Evolutionary conservation across 139 green algal genomes (phyloP).

Genomic region (Coccomyxa sp.): DNA sequence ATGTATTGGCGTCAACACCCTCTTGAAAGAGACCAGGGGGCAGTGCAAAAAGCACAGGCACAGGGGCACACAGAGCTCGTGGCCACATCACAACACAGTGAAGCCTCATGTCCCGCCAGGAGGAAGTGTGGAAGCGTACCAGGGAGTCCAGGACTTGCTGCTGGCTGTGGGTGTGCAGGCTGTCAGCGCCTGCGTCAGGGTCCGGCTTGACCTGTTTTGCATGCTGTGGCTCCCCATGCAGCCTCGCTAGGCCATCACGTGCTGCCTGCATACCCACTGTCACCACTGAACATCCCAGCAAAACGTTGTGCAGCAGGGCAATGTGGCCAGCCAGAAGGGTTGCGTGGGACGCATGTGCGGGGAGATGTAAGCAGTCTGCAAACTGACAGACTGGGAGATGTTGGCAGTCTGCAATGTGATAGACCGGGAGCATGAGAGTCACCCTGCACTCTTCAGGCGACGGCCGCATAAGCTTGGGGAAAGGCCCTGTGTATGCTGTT

Average conservation of each 20-base stretch:
- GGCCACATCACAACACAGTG: too few species aligned
- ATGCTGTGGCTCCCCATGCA: slow-evolving; percentile 20
- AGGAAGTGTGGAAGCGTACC: not conserved
- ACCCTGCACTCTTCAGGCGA: not conserved
- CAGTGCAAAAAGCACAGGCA: not conserved
- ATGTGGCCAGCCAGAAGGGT: too few species aligned
- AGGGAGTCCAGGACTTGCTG: slow-evolving; percentile 21
- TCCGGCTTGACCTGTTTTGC: not conserved
- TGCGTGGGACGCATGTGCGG: too few species aligned
- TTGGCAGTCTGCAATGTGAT: too few species aligned
- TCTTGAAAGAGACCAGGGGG: not conserved
- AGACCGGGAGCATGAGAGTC: not conserved
- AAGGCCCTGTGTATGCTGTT: not conserved
- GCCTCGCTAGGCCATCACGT: slow-evolving; percentile 12
- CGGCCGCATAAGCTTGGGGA: not conserved
- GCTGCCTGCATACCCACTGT: slow-evolving; percentile 6
- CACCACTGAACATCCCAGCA: too few species aligned
- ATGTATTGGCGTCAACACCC: too few species aligned
- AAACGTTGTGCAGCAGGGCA: too few species aligned
- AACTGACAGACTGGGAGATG: too few species aligned
- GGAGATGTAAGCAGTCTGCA: too few species aligned
- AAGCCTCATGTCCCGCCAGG: too few species aligned
- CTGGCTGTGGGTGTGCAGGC: slow-evolving; percentile 4
- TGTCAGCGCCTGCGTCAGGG: not conserved
- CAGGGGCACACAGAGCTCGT: too few species aligned